Evolutionary conservation across 345 rosid species (phyloP), one percentile per base, ranked within the genome.

Genomic region (Arabidopsis suecica): DNA sequence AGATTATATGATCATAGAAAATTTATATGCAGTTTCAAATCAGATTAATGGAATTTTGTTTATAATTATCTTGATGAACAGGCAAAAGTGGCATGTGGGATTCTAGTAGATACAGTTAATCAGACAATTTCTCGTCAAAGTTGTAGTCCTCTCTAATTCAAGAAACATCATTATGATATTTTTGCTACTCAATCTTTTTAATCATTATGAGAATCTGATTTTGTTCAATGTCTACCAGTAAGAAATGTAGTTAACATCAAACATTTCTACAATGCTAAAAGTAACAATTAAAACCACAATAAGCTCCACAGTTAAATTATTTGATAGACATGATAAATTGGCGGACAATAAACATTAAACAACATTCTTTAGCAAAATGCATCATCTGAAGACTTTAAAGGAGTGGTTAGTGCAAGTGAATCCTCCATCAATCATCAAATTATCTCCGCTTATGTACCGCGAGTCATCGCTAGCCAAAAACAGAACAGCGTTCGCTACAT

Each of bases 341-440:
- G 18, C 18, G 18, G 32, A 71, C 25, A 61, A 20, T 14, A 37
- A 51, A 63, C 45, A 57, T 54, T 10, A 64, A 44, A 54, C 47
- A 54, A 57, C 32, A 59, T 25, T 25, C 36, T 25, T 53, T 42
- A 61, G 20, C 49, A 53, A 28, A 54, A 28, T 53, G 66, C 4
- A 13, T 90, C 85, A 90, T 78, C 93, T 76, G 74, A 91, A 93
- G 63, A 85, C 93, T 10, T 73, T 74, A 14, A 93, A 69, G 1
- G 86, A 58, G 76, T 93, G 96, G 69, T 89, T 93, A 18, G 85
- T 69, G 68, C 75, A 38, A 16, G 91, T 83, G 80, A 94, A 89
- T 7, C 98, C 97, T 53, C 98, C 98, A 79, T 94, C 98, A 9
- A 94, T 84, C 94, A 89, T 82, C 61, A 94, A 83, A 80, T 94